These are phyloP conservation scores for Oryza meridionalis DNA, from an alignment of 176 grass and related monocot genomes.

Conservation along the genomic window DNA sequence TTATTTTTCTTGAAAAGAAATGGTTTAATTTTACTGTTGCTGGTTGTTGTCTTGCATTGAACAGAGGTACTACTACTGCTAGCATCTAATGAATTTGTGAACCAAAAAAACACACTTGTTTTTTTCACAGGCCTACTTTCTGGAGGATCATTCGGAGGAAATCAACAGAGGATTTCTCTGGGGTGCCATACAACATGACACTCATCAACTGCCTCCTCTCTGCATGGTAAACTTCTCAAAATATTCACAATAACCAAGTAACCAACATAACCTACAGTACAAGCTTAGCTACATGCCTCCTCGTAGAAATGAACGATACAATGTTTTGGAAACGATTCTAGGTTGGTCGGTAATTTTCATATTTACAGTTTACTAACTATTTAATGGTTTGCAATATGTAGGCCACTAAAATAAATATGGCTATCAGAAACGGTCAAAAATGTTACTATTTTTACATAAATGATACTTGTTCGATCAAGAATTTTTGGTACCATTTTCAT, in stretches of 20 bases:
- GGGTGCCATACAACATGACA: conserved; percentile 95
- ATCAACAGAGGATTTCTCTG: conserved; percentile 93
- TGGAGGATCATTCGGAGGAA: conserved; percentile 70
- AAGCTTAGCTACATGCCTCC: neutral
- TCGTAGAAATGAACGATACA: too few relatives aligned
- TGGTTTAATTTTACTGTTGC: neutral
- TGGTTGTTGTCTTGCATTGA: neutral
- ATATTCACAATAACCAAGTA: neutral
- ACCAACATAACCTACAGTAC: neutral
- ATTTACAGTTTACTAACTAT: too few relatives aligned
- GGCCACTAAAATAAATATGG: too few relatives aligned
- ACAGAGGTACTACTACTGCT: neutral
- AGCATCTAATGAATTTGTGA: neutral
- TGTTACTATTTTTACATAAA: too few relatives aligned
- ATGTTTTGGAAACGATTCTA: too few relatives aligned
- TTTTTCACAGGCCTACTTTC: conserved; percentile 69
- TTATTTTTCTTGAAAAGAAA: neutral
- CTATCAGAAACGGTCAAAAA: too few relatives aligned
- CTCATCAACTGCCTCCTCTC: conserved; percentile 97
- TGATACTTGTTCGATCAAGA: too few relatives aligned
- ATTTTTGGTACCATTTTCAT: too few relatives aligned
- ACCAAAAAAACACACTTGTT: neutral
- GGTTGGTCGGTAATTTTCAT: too few relatives aligned
- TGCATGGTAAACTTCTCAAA: conserved; percentile 61
- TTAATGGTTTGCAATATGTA: too few relatives aligned